Conservation (phyloP, 225 moss, liverwort and hornwort genomes). For the Physcomitrium patens region DNA sequence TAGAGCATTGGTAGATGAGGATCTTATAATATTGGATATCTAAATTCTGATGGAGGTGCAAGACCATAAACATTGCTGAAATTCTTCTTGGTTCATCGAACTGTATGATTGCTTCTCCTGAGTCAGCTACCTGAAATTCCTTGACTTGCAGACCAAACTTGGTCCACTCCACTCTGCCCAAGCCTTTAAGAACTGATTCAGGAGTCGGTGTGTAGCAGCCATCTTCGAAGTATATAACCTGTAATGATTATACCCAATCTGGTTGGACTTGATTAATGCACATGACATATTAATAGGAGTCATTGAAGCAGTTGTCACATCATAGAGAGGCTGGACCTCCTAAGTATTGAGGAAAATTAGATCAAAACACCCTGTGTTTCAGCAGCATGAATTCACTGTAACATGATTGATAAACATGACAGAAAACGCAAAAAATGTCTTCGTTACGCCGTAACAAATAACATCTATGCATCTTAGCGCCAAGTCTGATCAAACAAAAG, state of each 20-base stretch:
- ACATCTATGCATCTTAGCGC: constrained; percentile 11
- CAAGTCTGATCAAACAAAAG: neutral
- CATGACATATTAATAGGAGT: constrained; percentile 3
- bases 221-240: constrained; percentile 62
- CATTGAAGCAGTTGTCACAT: constrained; percentile 1
- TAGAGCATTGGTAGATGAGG: constrained; percentile 8
- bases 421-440: constrained; percentile 8
- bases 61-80: constrained; percentile 49
- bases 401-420: neutral
- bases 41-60: constrained; percentile 49
- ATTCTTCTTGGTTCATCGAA: constrained; percentile 44
- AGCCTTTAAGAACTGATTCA: constrained; percentile 42
- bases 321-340: constrained; percentile 5
- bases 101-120: constrained; percentile 45
- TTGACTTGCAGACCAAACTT: constrained; percentile 49
- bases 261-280: constrained; percentile 21
- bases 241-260: constrained; percentile 14
- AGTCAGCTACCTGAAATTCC: constrained; percentile 37
- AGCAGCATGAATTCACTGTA: neutral
- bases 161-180: constrained; percentile 47
- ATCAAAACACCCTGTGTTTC: constrained; percentile 13
- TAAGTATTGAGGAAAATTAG: neutral
- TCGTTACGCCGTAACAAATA: neutral
- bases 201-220: constrained; percentile 55
- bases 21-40: constrained; percentile 43